phyloP scores from a whole-genome alignment of 495 filamentous ascomycete species.

The Extremus antarcticus region DNA sequence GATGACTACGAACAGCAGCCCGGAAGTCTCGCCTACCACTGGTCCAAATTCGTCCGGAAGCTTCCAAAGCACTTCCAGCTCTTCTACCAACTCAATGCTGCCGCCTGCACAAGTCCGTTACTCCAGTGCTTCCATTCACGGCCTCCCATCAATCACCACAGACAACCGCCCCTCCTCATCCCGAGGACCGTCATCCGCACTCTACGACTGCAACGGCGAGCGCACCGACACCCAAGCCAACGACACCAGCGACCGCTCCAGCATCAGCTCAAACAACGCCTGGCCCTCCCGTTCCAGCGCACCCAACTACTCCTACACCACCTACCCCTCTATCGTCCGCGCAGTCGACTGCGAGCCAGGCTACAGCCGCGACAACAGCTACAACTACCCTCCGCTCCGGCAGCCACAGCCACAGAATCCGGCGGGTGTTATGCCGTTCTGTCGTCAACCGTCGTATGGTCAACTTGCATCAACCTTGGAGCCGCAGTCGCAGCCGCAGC shows the following conservation, averaged over 20 bases:
- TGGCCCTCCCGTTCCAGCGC: neutral
- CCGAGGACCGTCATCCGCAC: neutral
- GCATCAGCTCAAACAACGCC: neutral
- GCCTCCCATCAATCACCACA: neutral
- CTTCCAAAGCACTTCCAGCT: neutral
- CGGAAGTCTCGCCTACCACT: constrained; percentile 7
- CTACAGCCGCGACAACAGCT: constrained; percentile 19
- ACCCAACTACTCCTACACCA: constrained; percentile 10
- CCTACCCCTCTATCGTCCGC: constrained; percentile 4
- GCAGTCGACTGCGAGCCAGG: neutral
- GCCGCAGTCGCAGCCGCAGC: neutral
- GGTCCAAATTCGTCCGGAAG: neutral
- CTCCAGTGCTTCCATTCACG: neutral
- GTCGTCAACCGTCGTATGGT: constrained; percentile 16
- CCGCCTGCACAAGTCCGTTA: constrained; percentile 3
- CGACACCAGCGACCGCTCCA: neutral
- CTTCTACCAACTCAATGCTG: constrained; percentile 1
- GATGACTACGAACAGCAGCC: neutral
- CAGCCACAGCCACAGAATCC: constrained; percentile 16
- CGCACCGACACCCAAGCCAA: neutral
- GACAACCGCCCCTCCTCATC: neutral
- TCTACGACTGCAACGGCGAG: neutral
- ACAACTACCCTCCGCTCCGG: constrained; percentile 17
- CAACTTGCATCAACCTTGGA: too few species aligned
- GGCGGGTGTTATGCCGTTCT: constrained; percentile 7